Conservation (phyloP, 331 rosid genomes). For the Saraca asoca region DNA sequence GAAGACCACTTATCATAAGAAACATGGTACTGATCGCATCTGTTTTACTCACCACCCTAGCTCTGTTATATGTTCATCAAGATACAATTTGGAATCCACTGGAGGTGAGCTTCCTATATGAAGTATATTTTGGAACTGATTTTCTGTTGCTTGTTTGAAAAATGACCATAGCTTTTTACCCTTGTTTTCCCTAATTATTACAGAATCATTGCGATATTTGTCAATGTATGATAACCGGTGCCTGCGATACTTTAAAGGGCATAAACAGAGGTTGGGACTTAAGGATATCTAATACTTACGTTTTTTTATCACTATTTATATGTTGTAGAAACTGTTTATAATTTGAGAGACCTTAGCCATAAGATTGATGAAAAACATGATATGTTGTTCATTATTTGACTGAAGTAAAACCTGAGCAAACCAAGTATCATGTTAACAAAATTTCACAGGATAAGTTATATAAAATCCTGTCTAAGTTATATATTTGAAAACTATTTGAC, state of each 20-base stretch:
- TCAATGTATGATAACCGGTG: conserved; percentile 92
- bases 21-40: conserved; percentile 85
- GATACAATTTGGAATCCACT: conserved; percentile 68
- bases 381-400: not conserved
- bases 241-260: conserved; percentile 95
- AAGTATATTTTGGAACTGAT: conserved; percentile 15
- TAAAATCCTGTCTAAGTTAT: not conserved
- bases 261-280: conserved; percentile 71
- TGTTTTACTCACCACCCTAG: conserved; percentile 96
- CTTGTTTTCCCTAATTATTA: conserved; percentile 11
- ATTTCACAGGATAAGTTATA: no score
- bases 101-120: conserved; percentile 56
- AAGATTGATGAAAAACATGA: not conserved
- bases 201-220: conserved; percentile 86
- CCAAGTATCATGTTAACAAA: not conserved
- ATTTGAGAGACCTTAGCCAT: no score
- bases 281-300: not conserved
- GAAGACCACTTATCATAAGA: conserved; percentile 91
- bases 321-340: not conserved
- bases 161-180: conserved; percentile 28
- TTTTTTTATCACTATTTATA: conserved; percentile 2
- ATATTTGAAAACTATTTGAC: not conserved
- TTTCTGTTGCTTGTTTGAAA: not conserved
- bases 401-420: not conserved
- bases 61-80: conserved; percentile 93